Evolutionary conservation across 495 filamentous ascomycete species (phyloP).

Genomic region (Aspergillus homomorphus): DNA sequence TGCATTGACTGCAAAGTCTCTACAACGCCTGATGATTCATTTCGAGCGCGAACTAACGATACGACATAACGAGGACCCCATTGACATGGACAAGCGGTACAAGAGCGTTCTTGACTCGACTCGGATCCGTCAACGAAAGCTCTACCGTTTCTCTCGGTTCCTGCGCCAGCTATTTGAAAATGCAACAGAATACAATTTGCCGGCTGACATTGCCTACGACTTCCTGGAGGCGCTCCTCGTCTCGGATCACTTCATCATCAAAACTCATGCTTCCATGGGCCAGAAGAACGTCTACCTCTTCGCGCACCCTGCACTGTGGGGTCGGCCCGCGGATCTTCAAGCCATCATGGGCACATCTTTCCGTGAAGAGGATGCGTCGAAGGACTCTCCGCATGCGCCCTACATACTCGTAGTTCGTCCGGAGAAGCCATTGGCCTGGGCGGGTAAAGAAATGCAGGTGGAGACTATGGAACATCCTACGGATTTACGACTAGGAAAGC

Average conservation of each 20-base stretch:
- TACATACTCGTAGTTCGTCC: slow-evolving; percentile 85
- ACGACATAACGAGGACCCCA: slow-evolving; percentile 73
- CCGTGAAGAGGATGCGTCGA: slow-evolving; percentile 65
- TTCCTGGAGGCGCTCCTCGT: slow-evolving; percentile 80
- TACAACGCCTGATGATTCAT: slow-evolving; percentile 79
- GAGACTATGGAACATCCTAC: slow-evolving; percentile 72
- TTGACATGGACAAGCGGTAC: slow-evolving; percentile 94
- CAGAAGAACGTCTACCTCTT: slow-evolving; percentile 78
- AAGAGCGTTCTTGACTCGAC: slow-evolving; percentile 94
- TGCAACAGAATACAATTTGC: slow-evolving; percentile 84
- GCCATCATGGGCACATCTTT: slow-evolving; percentile 85
- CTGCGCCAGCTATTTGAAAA: slow-evolving; percentile 93
- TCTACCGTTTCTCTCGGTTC: slow-evolving; percentile 81
- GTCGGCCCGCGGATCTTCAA: slow-evolving; percentile 74
- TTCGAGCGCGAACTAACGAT: slow-evolving; percentile 89
- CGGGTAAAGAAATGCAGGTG: slow-evolving; percentile 69
- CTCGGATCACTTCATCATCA: slow-evolving; percentile 78
- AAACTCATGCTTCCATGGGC: slow-evolving; percentile 54
- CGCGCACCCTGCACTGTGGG: slow-evolving; percentile 73
- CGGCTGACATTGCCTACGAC: slow-evolving; percentile 60
- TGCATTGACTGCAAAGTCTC: slow-evolving; percentile 84
- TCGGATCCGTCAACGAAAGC: slow-evolving; percentile 85
- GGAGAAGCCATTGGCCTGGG: slow-evolving; percentile 75
- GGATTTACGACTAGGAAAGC: slow-evolving; percentile 80
- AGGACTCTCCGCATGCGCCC: slow-evolving; percentile 65